These are phyloP conservation scores for Ustilago sp. DNA, from an alignment of 1,284 basidiomycete species.

Conservation along the genomic window DNA sequence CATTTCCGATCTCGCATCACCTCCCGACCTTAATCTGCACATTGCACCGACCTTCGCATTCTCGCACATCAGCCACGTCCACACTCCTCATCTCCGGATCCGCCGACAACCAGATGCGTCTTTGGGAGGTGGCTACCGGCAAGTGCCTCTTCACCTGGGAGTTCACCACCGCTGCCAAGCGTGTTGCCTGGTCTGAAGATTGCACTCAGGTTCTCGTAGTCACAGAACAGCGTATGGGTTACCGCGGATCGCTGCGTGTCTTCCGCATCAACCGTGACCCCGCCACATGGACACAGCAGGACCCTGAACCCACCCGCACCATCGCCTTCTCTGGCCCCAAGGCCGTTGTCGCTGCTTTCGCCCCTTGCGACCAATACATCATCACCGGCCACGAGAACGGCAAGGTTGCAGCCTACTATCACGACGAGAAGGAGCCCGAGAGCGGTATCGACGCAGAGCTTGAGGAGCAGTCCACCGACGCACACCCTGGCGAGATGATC, in stretches of 20 bases:
- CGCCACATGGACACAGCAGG: constrained; percentile 61
- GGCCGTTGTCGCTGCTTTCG: constrained; percentile 93
- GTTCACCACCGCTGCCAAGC: constrained; percentile 96
- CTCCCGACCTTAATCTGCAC: neutral
- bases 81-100: constrained; percentile 86
- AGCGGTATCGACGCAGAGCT: constrained; percentile 79
- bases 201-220: constrained; percentile 81
- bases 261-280: constrained; percentile 77
- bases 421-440: constrained; percentile 68
- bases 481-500: constrained; percentile 56
- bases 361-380: constrained; percentile 81
- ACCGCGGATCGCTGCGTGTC: constrained; percentile 77
- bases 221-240: constrained; percentile 96
- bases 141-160: constrained; percentile 86
- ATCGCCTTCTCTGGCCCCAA: constrained; percentile 73
- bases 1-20: neutral
- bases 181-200: constrained; percentile 84
- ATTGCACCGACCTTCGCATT: constrained; percentile 7
- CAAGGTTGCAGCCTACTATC: constrained; percentile 75
- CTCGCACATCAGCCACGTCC: constrained; percentile 77
- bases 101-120: constrained; percentile 87
- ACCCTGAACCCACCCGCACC: constrained; percentile 61
- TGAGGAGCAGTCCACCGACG: constrained; percentile 78
- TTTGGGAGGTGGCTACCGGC: constrained; percentile 91
- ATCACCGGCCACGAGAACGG: constrained; percentile 96